A percentile compares a stretch with the other conserved stretches of the same genome.
Evolutionary conservation across 345 rosid genomes (phyloP).

Genomic region (Atalantia buxifolia): DNA sequence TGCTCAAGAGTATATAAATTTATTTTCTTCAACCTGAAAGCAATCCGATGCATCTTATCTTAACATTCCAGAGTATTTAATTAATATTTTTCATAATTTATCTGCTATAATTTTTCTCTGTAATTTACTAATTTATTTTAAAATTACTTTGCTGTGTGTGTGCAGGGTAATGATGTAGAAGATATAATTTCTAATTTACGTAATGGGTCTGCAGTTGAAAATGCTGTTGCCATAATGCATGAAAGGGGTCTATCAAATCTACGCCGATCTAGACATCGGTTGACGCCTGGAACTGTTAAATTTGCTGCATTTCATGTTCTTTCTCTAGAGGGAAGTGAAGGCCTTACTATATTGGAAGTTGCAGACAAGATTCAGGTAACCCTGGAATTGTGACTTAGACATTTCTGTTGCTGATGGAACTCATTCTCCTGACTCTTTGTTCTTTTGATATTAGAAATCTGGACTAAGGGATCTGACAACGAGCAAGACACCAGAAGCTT

Average conservation of each 20-base stretch:
- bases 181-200: slow-evolving; percentile 67
- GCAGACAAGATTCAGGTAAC: slow-evolving; percentile 91
- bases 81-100: not conserved
- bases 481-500: slow-evolving; percentile 97
- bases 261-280: slow-evolving; percentile 83
- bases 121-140: not conserved
- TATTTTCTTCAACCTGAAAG: not conserved
- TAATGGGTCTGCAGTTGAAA: slow-evolving; percentile 77
- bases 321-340: slow-evolving; percentile 73
- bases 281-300: slow-evolving; percentile 95
- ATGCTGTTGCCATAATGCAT: slow-evolving; percentile 84
- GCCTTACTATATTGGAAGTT: slow-evolving; percentile 76
- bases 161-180: slow-evolving; percentile 66
- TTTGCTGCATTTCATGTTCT: slow-evolving; percentile 91
- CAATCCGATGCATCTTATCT: not conserved
- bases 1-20: not conserved
- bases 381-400: not conserved
- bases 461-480: slow-evolving; percentile 90
- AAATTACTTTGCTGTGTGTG: not conserved
- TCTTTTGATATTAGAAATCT: slow-evolving; percentile 50
- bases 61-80: not conserved
- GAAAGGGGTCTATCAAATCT: slow-evolving; percentile 71
- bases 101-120: not conserved
- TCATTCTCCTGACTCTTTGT: not conserved
- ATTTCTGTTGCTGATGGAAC: not conserved